Evolutionary conservation across 208 protist genomes (phyloP).

Genomic region (Willaertia magna): DNA sequence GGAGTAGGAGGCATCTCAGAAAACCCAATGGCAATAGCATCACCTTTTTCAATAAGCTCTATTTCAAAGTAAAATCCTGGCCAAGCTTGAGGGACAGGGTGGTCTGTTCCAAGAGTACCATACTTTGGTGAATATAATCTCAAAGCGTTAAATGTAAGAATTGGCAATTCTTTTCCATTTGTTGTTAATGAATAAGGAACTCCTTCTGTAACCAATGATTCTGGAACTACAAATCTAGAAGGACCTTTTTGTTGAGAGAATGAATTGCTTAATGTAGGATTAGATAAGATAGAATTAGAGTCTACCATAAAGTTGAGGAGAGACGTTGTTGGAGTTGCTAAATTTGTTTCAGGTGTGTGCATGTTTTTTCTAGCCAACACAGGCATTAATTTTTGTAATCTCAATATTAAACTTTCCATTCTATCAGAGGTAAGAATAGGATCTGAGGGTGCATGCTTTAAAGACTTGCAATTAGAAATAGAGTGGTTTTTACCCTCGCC

Average conservation of each 20-base stretch:
- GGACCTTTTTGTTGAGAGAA: not conserved
- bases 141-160: not conserved
- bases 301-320: too few species aligned
- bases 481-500: not conserved
- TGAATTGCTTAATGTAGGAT: not conserved
- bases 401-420: not conserved
- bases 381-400: conserved; percentile 5
- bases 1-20: not conserved
- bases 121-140: not conserved
- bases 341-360: too few species aligned
- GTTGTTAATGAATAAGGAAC: not conserved
- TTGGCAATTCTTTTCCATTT: not conserved
- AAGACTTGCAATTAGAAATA: not conserved
- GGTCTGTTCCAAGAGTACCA: not conserved
- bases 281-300: not conserved
- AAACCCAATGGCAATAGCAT: not conserved
- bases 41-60: not conserved
- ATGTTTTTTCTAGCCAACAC: not conserved
- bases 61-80: conserved; percentile 1
- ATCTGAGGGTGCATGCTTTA: not conserved
- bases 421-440: not conserved
- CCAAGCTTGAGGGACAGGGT: not conserved
- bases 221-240: not conserved
- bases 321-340: too few species aligned
- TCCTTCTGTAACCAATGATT: not conserved